These are phyloP conservation scores for Thermomucor indicae-seudaticae DNA, from an alignment of 371 early-diverging fungal genomes.

Conservation along the genomic window DNA sequence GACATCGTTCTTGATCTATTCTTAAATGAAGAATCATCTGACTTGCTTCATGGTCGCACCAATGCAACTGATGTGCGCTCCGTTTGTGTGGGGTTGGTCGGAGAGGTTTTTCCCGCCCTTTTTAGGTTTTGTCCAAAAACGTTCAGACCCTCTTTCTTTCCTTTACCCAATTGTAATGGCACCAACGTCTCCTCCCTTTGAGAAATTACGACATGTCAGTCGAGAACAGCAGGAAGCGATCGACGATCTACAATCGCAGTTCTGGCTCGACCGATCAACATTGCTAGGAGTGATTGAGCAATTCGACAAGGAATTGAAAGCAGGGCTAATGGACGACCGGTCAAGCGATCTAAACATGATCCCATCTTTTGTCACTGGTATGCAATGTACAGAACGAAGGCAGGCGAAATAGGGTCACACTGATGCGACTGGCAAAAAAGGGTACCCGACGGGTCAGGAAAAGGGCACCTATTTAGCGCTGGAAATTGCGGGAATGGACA, in stretches of 20 bases:
- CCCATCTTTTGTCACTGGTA: slow-evolving; percentile 49
- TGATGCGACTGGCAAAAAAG: slow-evolving; percentile 8
- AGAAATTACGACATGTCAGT: slow-evolving; percentile 2
- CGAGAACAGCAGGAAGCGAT: slow-evolving; percentile 14
- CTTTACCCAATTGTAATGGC: slow-evolving; percentile 1
- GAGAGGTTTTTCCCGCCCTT: too few relatives aligned
- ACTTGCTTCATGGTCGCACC: too few relatives aligned
- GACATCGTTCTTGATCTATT: too few relatives aligned
- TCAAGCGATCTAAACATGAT: slow-evolving; percentile 50
- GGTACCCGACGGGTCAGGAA: slow-evolving; percentile 82
- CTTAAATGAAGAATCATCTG: too few relatives aligned
- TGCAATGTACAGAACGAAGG: not conserved
- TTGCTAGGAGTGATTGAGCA: slow-evolving; percentile 23
- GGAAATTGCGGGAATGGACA: slow-evolving; percentile 85
- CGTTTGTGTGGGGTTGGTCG: too few relatives aligned
- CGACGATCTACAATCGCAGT: slow-evolving; percentile 23
- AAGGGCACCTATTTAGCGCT: slow-evolving; percentile 87
- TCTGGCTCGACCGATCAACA: slow-evolving; percentile 20
- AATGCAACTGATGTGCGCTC: too few relatives aligned
- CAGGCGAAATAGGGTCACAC: not conserved
- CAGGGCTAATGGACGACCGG: slow-evolving; percentile 38
- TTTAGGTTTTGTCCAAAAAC: too few relatives aligned
- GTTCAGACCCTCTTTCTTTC: not conserved
- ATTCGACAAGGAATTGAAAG: slow-evolving; percentile 30
- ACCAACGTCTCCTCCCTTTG: not conserved